phyloP scores from a whole-genome alignment of 805 yeast genomes.

The Cyberlindnera euphorbiiphila region DNA sequence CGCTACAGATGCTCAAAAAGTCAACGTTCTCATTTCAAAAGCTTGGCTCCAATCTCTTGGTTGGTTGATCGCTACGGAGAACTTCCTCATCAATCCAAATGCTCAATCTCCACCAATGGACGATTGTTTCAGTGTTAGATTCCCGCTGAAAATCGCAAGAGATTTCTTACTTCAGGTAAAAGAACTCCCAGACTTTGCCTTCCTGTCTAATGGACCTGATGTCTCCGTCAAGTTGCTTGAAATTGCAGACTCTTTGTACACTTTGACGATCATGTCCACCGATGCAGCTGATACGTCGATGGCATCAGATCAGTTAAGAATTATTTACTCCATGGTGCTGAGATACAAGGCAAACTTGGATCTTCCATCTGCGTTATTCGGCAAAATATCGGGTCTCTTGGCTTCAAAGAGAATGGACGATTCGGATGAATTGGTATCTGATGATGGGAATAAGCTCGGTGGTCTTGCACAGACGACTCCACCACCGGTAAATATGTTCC shows the following conservation, averaged over 20 bases:
- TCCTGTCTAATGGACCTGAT: constrained; percentile 27
- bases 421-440: background rate
- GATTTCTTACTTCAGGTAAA: constrained; percentile 18
- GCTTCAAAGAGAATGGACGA: constrained; percentile 15
- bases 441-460: constrained; percentile 4
- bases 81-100: constrained; percentile 16
- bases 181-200: constrained; percentile 24
- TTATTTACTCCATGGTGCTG: constrained; percentile 19
- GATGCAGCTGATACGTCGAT: constrained; percentile 11
- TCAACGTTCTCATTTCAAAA: constrained; percentile 23
- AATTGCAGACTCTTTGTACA: constrained; percentile 24
- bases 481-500: background rate
- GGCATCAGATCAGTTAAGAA: constrained; percentile 20
- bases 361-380: constrained; percentile 15
- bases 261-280: constrained; percentile 17
- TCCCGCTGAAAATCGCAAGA: constrained; percentile 23
- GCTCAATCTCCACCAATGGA: constrained; percentile 13
- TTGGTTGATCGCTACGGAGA: constrained; percentile 25
- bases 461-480: constrained; percentile 6
- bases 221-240: constrained; percentile 22
- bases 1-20: constrained; percentile 22
- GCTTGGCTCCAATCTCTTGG: constrained; percentile 26
- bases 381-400: constrained; percentile 17
- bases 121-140: constrained; percentile 20
- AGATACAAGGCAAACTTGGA: constrained; percentile 22